A percentile compares a stretch with the other conserved stretches of the same genome.
Conservation (phyloP, 129 eudicot genomes). For the Helianthus tuberosus region DNA sequence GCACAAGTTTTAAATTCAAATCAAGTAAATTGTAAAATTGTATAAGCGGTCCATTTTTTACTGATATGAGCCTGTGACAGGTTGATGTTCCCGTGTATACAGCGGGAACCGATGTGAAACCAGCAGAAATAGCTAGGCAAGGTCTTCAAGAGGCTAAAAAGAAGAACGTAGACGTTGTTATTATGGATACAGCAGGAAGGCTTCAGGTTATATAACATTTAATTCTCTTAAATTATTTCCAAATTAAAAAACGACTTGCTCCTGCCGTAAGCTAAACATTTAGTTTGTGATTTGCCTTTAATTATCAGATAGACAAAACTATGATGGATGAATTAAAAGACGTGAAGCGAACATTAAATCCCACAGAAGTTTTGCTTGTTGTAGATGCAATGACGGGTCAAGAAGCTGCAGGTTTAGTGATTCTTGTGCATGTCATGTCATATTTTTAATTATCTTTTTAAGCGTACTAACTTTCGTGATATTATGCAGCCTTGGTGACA, state of each 20-base stretch:
- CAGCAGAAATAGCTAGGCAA: slow-evolving; percentile 87
- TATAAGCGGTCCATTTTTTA: not conserved
- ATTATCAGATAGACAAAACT: slow-evolving; percentile 70
- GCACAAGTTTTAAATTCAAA: not conserved
- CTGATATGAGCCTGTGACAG: slow-evolving; percentile 49
- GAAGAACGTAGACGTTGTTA: slow-evolving; percentile 88
- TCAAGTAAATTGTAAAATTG: too few species aligned
- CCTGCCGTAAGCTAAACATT: not conserved
- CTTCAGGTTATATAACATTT: slow-evolving; percentile 67
- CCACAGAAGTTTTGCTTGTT: slow-evolving; percentile 95
- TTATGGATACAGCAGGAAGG: slow-evolving; percentile 99
- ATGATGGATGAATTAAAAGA: slow-evolving; percentile 99
- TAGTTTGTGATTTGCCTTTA: slow-evolving; percentile 6
- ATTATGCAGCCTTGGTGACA: slow-evolving; percentile 79
- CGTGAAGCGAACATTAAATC: slow-evolving; percentile 70
- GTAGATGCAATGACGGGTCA: slow-evolving; percentile 99
- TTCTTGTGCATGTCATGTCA: not conserved
- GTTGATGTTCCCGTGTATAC: slow-evolving; percentile 95
- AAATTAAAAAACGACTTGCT: not conserved
- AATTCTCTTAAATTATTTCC: slow-evolving; percentile 9
- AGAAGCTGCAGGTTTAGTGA: slow-evolving; percentile 90
- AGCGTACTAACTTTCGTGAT: slow-evolving; percentile 16
- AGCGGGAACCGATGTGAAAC: slow-evolving; percentile 84
- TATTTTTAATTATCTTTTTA: not conserved
- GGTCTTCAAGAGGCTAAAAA: slow-evolving; percentile 89